phyloP scores from a whole-genome alignment of 179 eudicot genomes.

The Camellia oleifera region DNA sequence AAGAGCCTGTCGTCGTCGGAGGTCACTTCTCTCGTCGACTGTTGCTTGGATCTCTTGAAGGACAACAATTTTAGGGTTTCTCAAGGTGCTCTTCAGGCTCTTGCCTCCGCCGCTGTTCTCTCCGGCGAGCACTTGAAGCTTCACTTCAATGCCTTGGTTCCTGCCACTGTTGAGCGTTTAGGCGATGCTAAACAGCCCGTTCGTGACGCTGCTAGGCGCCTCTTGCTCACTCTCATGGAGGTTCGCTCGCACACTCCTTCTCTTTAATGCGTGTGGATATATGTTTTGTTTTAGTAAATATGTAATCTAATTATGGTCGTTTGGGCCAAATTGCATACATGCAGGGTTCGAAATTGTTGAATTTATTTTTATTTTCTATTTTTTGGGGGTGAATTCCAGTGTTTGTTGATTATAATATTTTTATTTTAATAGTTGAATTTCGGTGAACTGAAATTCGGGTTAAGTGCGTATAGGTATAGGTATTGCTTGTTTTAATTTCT shows the following conservation, averaged over 20 bases:
- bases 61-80: conserved; percentile 90
- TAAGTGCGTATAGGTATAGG: neutral
- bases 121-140: conserved; percentile 86
- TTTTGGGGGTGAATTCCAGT: neutral
- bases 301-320: neutral
- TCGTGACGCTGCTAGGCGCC: conserved; percentile 82
- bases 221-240: conserved; percentile 94
- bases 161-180: conserved; percentile 80
- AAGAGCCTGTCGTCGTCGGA: conserved; percentile 70
- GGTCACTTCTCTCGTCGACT: conserved; percentile 75
- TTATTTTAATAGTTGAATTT: neutral
- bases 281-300: neutral
- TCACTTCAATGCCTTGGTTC: conserved; percentile 85
- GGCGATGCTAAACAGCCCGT: conserved; percentile 96
- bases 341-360: neutral
- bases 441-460: neutral
- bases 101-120: conserved; percentile 91
- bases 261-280: neutral
- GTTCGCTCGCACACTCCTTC: conserved; percentile 23
- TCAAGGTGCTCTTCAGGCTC: conserved; percentile 76
- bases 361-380: neutral
- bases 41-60: conserved; percentile 85
- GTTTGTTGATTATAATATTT: neutral
- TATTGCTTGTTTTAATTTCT: neutral
- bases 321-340: neutral